Evolutionary conservation across 768 basidiomycete genomes (phyloP), one percentile per base, ranked within the genome.

Genomic region (Naganishia kalamii): DNA sequence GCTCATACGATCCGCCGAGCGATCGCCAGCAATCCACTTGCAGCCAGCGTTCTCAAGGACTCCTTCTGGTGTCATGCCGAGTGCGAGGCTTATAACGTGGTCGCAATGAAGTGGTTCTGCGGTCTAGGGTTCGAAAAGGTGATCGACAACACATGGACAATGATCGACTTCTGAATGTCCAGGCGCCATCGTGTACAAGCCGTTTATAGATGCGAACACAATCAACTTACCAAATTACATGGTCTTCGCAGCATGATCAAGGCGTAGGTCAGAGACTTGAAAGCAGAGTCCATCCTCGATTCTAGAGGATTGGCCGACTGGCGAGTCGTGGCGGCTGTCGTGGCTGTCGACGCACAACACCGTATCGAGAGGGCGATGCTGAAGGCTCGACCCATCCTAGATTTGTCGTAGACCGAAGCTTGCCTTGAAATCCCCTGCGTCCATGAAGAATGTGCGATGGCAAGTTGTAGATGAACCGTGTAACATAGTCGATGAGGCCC

Each of bases 361-460:
- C 4, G 92, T 88, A 73, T 92, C 89, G 29, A 82, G 80, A 2
- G 92, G 91, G 66, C 85, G 83, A 3, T 79, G 72, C 63, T 86
- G 81, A 19, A 90, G 82, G 12, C 96, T 76, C 0, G 88, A 87
- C 48, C 83, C 81, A 60, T 87, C 81, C 43, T 92, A 80, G 66
- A 97, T 86, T 32, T 74, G 83, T 66, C 90, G 81, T 49, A 97
- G 81, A 77, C 94, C 92, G 71, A 85, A 94, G 19, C 81, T 79
- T 37, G 82, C 81, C 32, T 86, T 83, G 17, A 80, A 80, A 67
- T 85, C 84, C 75, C 89, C 89, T 13, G 92, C 92, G 65, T 82
- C 81, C 72, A 87, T 82, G 72, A 93, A 87, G 69, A n/a, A n/a
- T n/a, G n/a, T n/a, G n/a, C n/a, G n/a, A n/a, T n/a, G n/a, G n/a